Percentiles rank a stretch among this genome's conserved stretches.
Evolutionary conservation across 495 filamentous ascomycete genomes (phyloP).

Genomic region (Coniosporium apollinis): DNA sequence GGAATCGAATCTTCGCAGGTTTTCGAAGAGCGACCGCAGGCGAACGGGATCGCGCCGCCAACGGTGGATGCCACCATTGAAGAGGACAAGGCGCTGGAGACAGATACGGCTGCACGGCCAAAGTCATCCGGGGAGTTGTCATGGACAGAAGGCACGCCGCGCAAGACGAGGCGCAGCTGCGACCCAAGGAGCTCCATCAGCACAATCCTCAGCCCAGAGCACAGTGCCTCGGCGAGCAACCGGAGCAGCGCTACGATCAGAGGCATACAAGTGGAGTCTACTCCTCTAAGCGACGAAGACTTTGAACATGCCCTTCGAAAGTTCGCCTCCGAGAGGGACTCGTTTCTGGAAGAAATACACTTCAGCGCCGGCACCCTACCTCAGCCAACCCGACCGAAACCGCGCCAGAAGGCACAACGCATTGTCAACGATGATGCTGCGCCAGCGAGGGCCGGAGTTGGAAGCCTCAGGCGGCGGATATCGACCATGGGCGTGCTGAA

Average conservation of each 20-base stretch:
- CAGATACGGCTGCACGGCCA: constrained; percentile 29
- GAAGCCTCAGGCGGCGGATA: constrained; percentile 72
- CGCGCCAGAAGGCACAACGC: constrained; percentile 60
- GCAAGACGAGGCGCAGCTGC: constrained; percentile 45
- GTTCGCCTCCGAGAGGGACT: constrained; percentile 85
- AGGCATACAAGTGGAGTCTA: constrained; percentile 26
- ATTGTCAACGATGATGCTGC: constrained; percentile 58
- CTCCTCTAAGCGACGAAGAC: constrained; percentile 48
- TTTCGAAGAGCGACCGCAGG: constrained; percentile 29
- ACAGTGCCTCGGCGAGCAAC: constrained; percentile 58
- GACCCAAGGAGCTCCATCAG: constrained; percentile 50
- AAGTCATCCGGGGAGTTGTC: constrained; percentile 28
- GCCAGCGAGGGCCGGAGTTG: constrained; percentile 37
- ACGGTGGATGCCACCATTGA: constrained; percentile 61
- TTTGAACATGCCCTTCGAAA: constrained; percentile 86
- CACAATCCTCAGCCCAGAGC: constrained; percentile 35
- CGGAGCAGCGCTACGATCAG: constrained; percentile 78
- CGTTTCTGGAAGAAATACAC: constrained; percentile 81
- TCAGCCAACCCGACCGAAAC: constrained; percentile 27
- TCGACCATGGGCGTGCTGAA: constrained; percentile 94
- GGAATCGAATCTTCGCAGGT: constrained; percentile 60
- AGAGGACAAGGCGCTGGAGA: constrained; percentile 43
- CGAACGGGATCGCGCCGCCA: constrained; percentile 14
- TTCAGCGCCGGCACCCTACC: constrained; percentile 63
- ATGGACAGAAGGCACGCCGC: constrained; percentile 36